Evolutionary conservation across 2,329 filamentous ascomycete genomes (phyloP).

Genomic region (Zymoseptoria tritici): DNA sequence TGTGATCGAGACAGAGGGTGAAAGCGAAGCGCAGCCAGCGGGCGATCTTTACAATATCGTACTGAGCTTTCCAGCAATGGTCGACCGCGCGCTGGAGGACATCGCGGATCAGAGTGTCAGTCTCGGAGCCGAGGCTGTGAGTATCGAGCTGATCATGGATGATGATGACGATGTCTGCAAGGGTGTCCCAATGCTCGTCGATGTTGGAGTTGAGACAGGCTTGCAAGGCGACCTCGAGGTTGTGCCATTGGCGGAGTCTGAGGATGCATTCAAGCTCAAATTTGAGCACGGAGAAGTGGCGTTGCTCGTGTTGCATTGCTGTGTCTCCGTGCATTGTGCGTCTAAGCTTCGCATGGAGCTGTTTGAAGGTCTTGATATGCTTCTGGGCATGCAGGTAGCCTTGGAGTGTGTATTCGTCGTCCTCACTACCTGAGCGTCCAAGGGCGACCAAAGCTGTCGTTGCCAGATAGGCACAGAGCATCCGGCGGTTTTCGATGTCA

Average conservation of each 20-base stretch:
- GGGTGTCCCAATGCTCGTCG: conserved; percentile 37
- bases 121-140: neutral
- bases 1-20: conserved; percentile 55
- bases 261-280: conserved; percentile 75
- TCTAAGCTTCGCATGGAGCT: conserved; percentile 29
- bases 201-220: conserved; percentile 24
- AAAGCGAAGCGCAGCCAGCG: conserved; percentile 76
- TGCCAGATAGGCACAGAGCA: conserved; percentile 65
- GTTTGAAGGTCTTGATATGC: conserved; percentile 52
- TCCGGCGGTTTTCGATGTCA: conserved; percentile 46
- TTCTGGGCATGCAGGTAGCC: conserved; percentile 55
- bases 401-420: conserved; percentile 45
- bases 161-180: conserved; percentile 42
- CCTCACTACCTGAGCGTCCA: conserved; percentile 40
- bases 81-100: conserved; percentile 62
- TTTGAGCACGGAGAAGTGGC: conserved; percentile 54
- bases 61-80: conserved; percentile 48
- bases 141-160: conserved; percentile 31
- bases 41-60: conserved; percentile 55
- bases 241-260: conserved; percentile 59
- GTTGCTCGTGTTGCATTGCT: conserved; percentile 31
- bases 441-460: conserved; percentile 40
- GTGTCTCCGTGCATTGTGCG: conserved; percentile 34
- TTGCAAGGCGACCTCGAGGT: conserved; percentile 54
- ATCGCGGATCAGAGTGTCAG: conserved; percentile 15